Evolutionary conservation across 2,329 filamentous ascomycete genomes (phyloP), one percentile per base, ranked within the genome.

Genomic region (Coniella vitis): DNA sequence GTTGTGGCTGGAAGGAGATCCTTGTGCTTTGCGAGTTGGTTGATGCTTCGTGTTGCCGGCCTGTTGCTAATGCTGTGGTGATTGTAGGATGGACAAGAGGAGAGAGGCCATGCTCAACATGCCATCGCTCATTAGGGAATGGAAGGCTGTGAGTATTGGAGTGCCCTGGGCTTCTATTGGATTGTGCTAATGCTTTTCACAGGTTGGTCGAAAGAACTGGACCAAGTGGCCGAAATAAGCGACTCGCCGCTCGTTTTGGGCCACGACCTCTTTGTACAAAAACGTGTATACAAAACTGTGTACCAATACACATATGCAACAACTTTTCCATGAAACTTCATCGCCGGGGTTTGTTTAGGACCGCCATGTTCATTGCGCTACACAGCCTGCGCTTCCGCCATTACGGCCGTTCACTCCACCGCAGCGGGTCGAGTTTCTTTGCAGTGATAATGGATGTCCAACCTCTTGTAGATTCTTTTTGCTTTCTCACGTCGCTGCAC

Each of bases 101-200:
- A 86, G 86, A 76, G 79, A 87, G 68, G 93, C 93, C 52, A 96
- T 97, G 88, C 68, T 94, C 72, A 83, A 84, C 52, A 98, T 98
- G 93, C 90, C 91, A 55, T 81, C 85, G 62, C 79, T 97, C 72
- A 87, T 98, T 65, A 81, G 86, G 67, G 76, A 86, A 67, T 98
- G 91, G 93, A 95, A 95, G 71, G 83, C 86, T 80, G 87, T 93
- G 72, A 65, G 81, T 69, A 37, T 22, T n/a, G 7, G 14, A 13
- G 3, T n/a, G 13, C 12, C 4, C 22, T 17, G 12, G 38, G 25
- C n/a, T 48, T 40, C 34, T 38, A 14, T 14, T 19, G 19, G 36
- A n/a, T 34, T 19, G 36, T 62, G 46, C 68, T 73, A 60, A 75
- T 60, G 29, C 12, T n/a, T 16, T 17, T 7, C 32, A 54, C 56